phyloP scores from a whole-genome alignment of 108 stramenopile genomes.

The Cylindrotheca closterium region DNA sequence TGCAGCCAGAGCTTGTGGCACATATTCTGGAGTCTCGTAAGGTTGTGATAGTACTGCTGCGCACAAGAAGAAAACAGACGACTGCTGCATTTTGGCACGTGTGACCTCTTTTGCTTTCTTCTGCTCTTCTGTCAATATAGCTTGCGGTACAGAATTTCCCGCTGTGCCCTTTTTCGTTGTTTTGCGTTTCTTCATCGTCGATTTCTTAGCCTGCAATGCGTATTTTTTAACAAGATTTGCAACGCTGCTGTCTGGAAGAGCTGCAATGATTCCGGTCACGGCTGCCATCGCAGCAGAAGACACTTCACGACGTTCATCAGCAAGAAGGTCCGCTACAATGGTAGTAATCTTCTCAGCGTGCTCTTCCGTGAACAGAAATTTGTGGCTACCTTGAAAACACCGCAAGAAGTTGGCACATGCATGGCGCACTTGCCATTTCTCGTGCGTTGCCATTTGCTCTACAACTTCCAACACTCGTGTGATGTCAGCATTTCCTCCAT shows the following conservation, averaged over 20 bases:
- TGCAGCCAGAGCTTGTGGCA: constrained; percentile 81
- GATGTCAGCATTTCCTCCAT: constrained; percentile 60
- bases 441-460: constrained; percentile 49
- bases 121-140: constrained; percentile 35
- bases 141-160: not conserved
- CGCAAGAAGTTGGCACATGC: constrained; percentile 79
- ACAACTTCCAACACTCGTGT: constrained; percentile 54
- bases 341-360: constrained; percentile 47
- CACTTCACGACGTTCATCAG: constrained; percentile 87
- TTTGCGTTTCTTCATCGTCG: constrained; percentile 69
- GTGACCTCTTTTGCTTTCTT: constrained; percentile 51
- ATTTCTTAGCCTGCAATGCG: constrained; percentile 61
- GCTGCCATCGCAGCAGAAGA: constrained; percentile 75
- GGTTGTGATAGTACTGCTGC: constrained; percentile 78
- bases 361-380: constrained; percentile 68
- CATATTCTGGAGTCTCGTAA: constrained; percentile 81
- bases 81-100: constrained; percentile 69
- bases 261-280: constrained; percentile 84
- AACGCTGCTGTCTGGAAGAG: constrained; percentile 46
- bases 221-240: constrained; percentile 69
- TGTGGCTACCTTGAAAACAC: constrained; percentile 83
- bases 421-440: constrained; percentile 87
- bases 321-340: constrained; percentile 65
- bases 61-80: constrained; percentile 79
- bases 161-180: constrained; percentile 1